phyloP scores from a whole-genome alignment of 441 rosid species.

The Manihot esculenta region DNA sequence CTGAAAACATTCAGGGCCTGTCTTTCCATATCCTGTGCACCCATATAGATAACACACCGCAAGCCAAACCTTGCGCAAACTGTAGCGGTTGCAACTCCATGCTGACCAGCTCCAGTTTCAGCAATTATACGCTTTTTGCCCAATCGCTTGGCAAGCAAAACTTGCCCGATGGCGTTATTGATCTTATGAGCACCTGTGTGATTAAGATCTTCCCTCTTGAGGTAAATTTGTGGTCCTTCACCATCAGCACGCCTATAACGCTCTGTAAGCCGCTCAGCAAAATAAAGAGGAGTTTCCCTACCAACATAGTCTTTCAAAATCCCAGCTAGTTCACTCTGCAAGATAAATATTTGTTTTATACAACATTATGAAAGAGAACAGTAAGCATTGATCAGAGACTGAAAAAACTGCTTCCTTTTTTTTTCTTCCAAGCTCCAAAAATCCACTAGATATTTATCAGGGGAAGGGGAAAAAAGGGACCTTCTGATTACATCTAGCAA shows the following conservation, averaged over 20 bases:
- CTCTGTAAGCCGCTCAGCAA: constrained; percentile 79
- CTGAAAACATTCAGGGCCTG: constrained; percentile 89
- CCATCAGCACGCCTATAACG: constrained; percentile 73
- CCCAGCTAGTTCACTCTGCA: constrained; percentile 67
- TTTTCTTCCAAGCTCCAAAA: background rate
- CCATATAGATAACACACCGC: constrained; percentile 85
- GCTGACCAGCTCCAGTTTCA: constrained; percentile 97
- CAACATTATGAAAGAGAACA: background rate
- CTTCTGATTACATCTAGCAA: background rate
- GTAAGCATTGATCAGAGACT: background rate
- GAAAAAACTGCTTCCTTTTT: background rate
- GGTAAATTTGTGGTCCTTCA: constrained; percentile 76
- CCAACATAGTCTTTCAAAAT: constrained; percentile 93
- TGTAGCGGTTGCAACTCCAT: constrained; percentile 96
- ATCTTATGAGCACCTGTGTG: constrained; percentile 96
- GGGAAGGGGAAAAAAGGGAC: background rate
- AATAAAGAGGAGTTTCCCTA: constrained; percentile 88
- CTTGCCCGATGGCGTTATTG: constrained; percentile 90
- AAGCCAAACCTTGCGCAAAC: constrained; percentile 90
- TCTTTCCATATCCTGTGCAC: constrained; percentile 93
- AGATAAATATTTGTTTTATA: constrained; percentile 10
- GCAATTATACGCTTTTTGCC: constrained; percentile 85
- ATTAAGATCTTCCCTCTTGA: constrained; percentile 94
- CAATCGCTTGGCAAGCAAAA: constrained; percentile 77
- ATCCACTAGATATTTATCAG: background rate